phyloP scores from a whole-genome alignment of 768 basidiomycete genomes.

The Rhodosporidiobolus odoratus region DNA sequence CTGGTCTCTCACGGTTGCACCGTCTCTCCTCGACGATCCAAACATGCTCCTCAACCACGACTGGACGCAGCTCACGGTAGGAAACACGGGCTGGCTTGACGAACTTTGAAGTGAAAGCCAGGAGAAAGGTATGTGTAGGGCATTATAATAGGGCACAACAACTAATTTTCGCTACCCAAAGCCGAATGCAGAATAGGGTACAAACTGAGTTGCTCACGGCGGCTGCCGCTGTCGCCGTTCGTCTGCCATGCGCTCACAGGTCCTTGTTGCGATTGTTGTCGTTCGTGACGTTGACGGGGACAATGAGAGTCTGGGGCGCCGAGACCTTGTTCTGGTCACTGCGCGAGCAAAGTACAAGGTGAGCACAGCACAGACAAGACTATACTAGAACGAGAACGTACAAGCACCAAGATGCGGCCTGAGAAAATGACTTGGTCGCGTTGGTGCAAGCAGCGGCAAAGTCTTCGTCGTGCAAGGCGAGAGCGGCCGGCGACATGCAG shows the following conservation, averaged over 20 bases:
- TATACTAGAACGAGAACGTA: neutral
- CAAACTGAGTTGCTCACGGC: too few relatives aligned
- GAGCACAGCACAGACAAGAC: neutral
- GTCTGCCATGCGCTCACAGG: too few relatives aligned
- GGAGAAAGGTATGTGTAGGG: too few relatives aligned
- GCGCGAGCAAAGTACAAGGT: neutral
- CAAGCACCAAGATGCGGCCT: neutral
- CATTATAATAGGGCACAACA: too few relatives aligned
- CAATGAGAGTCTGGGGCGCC: slow-evolving; percentile 16
- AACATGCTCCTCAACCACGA: neutral
- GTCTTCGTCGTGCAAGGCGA: slow-evolving; percentile 15
- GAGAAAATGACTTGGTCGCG: neutral
- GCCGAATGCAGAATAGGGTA: too few relatives aligned
- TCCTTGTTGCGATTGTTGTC: neutral
- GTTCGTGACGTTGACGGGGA: neutral
- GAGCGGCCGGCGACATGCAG: neutral
- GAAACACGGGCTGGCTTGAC: too few relatives aligned
- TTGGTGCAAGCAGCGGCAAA: neutral
- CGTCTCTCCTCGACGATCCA: slow-evolving; percentile 11
- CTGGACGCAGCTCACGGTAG: too few relatives aligned
- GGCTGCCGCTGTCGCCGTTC: too few relatives aligned
- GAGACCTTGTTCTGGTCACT: slow-evolving; percentile 16
- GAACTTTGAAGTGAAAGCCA: too few relatives aligned
- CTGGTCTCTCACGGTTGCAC: neutral
- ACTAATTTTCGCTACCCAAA: too few relatives aligned